These are phyloP conservation scores for Globisporangium canariense DNA, from an alignment of 352 stramenopile genomes.

Conservation along the genomic window DNA sequence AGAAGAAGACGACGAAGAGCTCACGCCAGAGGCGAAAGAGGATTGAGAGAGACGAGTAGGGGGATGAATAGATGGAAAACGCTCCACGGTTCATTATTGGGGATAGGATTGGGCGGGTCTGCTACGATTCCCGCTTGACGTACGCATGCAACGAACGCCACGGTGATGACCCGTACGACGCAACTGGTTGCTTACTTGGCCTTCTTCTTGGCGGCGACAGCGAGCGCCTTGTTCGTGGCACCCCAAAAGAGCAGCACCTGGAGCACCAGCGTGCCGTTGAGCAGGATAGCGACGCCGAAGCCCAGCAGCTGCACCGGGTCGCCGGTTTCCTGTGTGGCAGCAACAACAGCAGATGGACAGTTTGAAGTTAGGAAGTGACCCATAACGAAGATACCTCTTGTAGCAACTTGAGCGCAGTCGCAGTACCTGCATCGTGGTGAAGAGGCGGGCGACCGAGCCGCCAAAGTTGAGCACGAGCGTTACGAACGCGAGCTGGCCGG, in stretches of 20 bases:
- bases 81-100: background rate
- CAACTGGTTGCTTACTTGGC: slow-evolving; percentile 28
- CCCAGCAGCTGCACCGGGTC: slow-evolving; percentile 67
- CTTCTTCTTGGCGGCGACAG: slow-evolving; percentile 66
- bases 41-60: background rate
- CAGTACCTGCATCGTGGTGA: slow-evolving; percentile 78
- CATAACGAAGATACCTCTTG: too few relatives aligned
- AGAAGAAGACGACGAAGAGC: background rate
- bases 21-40: slow-evolving; percentile 1
- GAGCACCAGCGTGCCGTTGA: slow-evolving; percentile 77
- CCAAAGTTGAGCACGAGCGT: slow-evolving; percentile 83
- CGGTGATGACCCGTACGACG: background rate
- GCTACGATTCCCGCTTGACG: background rate
- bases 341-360: background rate
- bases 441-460: slow-evolving; percentile 77
- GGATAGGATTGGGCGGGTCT: background rate
- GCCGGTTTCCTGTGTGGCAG: slow-evolving; percentile 57
- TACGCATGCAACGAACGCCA: background rate
- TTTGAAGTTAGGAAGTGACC: too few relatives aligned
- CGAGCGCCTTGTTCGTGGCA: slow-evolving; percentile 72
- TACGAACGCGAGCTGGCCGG: slow-evolving; percentile 84
- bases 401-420: background rate
- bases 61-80: background rate
- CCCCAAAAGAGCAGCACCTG: slow-evolving; percentile 83
- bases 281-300: slow-evolving; percentile 66